A percentile compares a stretch with the other conserved stretches of the same genome.
phyloP scores from a whole-genome alignment of 2,329 filamentous ascomycete species.

The Penicillium sp. region DNA sequence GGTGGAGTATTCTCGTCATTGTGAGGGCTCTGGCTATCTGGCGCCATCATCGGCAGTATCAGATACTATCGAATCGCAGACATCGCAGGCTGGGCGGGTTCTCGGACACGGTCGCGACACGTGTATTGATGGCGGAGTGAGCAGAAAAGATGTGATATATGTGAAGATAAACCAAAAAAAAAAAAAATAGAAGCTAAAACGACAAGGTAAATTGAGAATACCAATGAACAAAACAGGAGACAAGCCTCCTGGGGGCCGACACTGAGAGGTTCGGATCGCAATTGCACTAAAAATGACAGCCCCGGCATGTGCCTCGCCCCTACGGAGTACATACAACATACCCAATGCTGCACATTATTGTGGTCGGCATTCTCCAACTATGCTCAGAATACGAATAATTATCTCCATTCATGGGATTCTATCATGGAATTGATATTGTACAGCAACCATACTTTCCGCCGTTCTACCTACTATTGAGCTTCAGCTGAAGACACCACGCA shows the following conservation, averaged over 20 bases:
- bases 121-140: neutral
- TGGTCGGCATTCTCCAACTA: neutral
- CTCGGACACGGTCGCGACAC: constrained; percentile 6
- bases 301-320: constrained; percentile 7
- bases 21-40: constrained; percentile 36
- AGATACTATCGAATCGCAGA: constrained; percentile 38
- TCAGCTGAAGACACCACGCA: neutral
- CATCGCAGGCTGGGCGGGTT: constrained; percentile 36
- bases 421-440: neutral
- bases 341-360: neutral
- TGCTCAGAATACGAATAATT: neutral
- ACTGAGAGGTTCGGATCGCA: constrained; percentile 16
- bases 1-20: constrained; percentile 27
- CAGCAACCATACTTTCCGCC: neutral
- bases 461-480: neutral
- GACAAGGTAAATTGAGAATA: neutral
- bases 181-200: neutral
- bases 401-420: neutral
- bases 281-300: constrained; percentile 13
- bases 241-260: neutral
- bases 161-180: neutral
- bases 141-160: neutral
- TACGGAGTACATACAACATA: neutral
- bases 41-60: constrained; percentile 42
- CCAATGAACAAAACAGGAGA: neutral